Base-by-base conservation (phyloP, 257 asterid species). In the Voacanga thouarsii region DNA sequence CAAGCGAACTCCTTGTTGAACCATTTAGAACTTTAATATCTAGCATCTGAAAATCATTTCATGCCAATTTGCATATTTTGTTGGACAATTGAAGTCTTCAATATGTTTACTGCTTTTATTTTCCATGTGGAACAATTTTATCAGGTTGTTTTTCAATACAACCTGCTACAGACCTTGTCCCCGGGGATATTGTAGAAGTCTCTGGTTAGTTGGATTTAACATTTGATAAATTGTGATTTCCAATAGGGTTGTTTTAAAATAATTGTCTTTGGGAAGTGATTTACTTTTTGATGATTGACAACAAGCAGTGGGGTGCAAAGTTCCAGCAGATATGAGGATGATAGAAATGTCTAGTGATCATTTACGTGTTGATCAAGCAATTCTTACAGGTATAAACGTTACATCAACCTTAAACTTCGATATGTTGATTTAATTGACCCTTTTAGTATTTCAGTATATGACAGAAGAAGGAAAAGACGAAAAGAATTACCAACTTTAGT, bases 251-350 rank as follows among this genome's bases (percentile, higher is more conserved):
- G 16, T 33, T 66, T 65, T 49, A 18, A 23, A 7, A n/a, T 15
- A 43, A 71, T 66, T 78, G 45, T 79, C 63, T 63, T n/a, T 11
- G 12, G 56, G 65, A 47, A 72, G 59, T 83, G 73, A 75, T 71
- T 74, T 75, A 66, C 78, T 74, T 66, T 70, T 21, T 82, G 44
- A 33, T 69, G 26, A 71, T 80, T 71, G 76, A 71, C 77, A 81
- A 79, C 71, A 83, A 77, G 64, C 82, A 96, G 99, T 96, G 85
- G 99, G 99, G 47, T 92, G 97, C 96, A 96, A 93, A 90, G 87
- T 92, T 86, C 99, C 99, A 49, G 98, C 99, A 74, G 99, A 96
- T 82, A 78, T 96, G 98, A 87, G 99, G 89, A 96, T 90, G 98
- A 83, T 90, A 75, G 98, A 96, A 89, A 89, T 96, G 91, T 83